These are phyloP conservation scores for Psophocarpus tetragonolobus DNA, from an alignment of 306 rosid genomes.

Conservation along the genomic window DNA sequence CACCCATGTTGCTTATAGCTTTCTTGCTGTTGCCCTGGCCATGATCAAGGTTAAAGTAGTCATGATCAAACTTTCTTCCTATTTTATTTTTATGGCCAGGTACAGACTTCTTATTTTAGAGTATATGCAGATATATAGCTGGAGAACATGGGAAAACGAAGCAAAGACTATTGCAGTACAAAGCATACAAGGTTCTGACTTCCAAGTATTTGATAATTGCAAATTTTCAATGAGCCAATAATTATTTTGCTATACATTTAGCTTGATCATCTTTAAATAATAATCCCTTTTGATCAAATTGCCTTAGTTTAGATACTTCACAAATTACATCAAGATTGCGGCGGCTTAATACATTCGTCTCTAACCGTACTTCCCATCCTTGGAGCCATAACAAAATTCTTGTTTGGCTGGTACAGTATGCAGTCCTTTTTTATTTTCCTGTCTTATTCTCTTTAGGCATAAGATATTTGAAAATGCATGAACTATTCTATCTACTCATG, in stretches of 20 bases:
- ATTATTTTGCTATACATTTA: conserved; percentile 1
- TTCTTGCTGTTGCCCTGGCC: conserved; percentile 73
- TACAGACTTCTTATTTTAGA: conserved; percentile 1
- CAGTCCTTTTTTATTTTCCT: conserved; percentile 3
- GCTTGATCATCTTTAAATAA: neutral
- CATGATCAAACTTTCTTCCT: conserved; percentile 8
- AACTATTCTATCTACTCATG: neutral
- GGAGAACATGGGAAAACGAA: conserved; percentile 94
- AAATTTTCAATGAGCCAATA: neutral
- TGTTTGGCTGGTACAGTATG: conserved; percentile 87
- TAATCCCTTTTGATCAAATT: conserved; percentile 12
- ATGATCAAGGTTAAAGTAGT: conserved; percentile 69
- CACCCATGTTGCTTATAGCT: conserved; percentile 81
- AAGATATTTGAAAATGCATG: conserved; percentile 9
- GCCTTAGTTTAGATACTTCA: conserved; percentile 49
- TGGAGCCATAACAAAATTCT: conserved; percentile 79
- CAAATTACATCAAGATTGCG: conserved; percentile 46
- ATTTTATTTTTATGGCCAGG: neutral
- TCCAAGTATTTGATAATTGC: conserved; percentile 10
- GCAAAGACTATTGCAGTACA: conserved; percentile 64
- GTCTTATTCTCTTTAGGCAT: neutral
- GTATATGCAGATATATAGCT: conserved; percentile 80
- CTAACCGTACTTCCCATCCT: conserved; percentile 77
- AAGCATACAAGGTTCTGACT: conserved; percentile 57
- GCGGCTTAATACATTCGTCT: conserved; percentile 72